phyloP scores from a whole-genome alignment of 2,329 filamentous ascomycete genomes.

The Westerdykella sp. region DNA sequence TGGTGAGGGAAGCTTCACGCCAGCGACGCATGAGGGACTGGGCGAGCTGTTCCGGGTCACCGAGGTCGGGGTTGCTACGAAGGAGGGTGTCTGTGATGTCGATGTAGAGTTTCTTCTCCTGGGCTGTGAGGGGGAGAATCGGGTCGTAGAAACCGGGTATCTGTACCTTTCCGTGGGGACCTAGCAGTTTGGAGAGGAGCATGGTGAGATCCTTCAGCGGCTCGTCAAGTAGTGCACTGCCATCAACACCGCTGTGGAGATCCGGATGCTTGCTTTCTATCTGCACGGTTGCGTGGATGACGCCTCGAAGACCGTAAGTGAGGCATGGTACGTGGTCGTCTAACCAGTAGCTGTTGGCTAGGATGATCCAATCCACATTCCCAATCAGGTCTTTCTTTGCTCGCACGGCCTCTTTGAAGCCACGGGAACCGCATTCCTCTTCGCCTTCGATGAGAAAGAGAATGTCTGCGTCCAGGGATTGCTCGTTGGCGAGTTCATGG shows the following conservation, averaged over 20 bases:
- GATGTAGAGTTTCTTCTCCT: slow-evolving; percentile 74
- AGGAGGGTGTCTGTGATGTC: slow-evolving; percentile 76
- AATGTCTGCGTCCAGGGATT: slow-evolving; percentile 77
- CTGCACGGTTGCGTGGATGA: slow-evolving; percentile 86
- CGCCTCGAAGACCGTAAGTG: slow-evolving; percentile 88
- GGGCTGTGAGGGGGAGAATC: slow-evolving; percentile 65
- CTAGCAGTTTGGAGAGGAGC: slow-evolving; percentile 75
- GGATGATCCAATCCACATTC: slow-evolving; percentile 83
- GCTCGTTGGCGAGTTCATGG: slow-evolving; percentile 79
- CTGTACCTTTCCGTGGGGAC: slow-evolving; percentile 69
- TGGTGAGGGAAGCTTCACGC: slow-evolving; percentile 90
- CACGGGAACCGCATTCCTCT: slow-evolving; percentile 88
- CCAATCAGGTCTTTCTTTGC: slow-evolving; percentile 80
- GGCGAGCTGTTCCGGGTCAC: slow-evolving; percentile 64
- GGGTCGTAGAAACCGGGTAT: slow-evolving; percentile 86
- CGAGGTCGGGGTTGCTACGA: slow-evolving; percentile 60
- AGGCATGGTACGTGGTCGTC: slow-evolving; percentile 93
- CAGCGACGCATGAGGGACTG: slow-evolving; percentile 85
- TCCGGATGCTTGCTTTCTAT: slow-evolving; percentile 83
- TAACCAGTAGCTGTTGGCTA: slow-evolving; percentile 98
- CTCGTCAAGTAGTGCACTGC: slow-evolving; percentile 82
- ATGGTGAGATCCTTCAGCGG: slow-evolving; percentile 85
- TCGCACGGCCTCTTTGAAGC: slow-evolving; percentile 77
- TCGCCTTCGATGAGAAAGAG: slow-evolving; percentile 95
- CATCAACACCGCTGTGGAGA: slow-evolving; percentile 93